These are phyloP conservation scores for Porcisia deanei DNA, from an alignment of 208 protist genomes.

Conservation along the genomic window DNA sequence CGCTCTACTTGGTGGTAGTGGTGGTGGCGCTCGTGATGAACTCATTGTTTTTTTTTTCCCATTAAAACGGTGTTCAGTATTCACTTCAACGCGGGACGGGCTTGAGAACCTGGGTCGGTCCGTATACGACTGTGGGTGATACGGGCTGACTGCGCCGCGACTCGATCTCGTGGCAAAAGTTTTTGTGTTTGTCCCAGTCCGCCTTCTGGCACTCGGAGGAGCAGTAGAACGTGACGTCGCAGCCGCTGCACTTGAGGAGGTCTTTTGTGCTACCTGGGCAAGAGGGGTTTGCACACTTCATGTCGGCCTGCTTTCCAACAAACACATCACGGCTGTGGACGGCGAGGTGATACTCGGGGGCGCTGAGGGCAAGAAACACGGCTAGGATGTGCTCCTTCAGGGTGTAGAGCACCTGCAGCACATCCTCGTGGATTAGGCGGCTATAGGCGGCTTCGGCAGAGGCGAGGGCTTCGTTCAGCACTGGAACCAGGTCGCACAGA, in stretches of 20 bases:
- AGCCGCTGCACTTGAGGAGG: conserved; percentile 81
- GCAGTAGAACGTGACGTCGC: conserved; percentile 82
- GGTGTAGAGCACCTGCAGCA: conserved; percentile 50
- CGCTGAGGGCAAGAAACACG: conserved; percentile 52
- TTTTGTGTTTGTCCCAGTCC: conserved; percentile 79
- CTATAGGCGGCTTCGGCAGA: conserved; percentile 47
- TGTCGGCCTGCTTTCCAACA: conserved; percentile 56
- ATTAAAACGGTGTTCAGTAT: background rate
- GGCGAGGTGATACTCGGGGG: conserved; percentile 66
- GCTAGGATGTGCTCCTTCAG: conserved; percentile 44
- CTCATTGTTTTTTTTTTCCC: background rate
- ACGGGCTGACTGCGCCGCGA: conserved; percentile 40
- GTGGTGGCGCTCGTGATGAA: no score
- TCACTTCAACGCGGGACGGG: conserved; percentile 5
- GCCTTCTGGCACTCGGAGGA: conserved; percentile 68
- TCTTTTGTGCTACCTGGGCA: conserved; percentile 65
- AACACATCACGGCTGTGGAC: conserved; percentile 70
- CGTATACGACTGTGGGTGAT: conserved; percentile 22
- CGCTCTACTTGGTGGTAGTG: no score
- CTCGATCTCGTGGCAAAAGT: conserved; percentile 74
- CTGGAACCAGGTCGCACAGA: conserved; percentile 43
- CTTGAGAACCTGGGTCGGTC: conserved; percentile 33
- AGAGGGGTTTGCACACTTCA: conserved; percentile 60
- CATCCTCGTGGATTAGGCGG: conserved; percentile 36
- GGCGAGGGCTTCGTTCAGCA: conserved; percentile 46